phyloP scores from a whole-genome alignment of 1,284 basidiomycete genomes.

The Leucoagaricus sp. region DNA sequence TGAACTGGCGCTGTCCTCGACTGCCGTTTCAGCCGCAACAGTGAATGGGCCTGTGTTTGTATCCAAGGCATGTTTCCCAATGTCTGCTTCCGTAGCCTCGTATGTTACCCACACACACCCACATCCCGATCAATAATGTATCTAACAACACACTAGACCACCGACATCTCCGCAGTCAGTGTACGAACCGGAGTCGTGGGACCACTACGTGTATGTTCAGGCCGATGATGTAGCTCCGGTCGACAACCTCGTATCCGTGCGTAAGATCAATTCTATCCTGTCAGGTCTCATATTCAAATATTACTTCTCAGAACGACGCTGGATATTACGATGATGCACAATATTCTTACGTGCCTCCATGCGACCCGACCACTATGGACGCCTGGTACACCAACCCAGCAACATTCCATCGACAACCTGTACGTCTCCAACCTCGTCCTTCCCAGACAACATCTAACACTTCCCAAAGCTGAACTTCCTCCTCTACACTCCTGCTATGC shows the following conservation, averaged over 20 bases:
- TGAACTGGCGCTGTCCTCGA: slow-evolving; percentile 31
- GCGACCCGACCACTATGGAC: slow-evolving; percentile 39
- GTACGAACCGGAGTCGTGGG: slow-evolving; percentile 12
- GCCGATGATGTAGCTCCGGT: slow-evolving; percentile 14
- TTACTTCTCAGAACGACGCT: slow-evolving; percentile 35
- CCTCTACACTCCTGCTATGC: slow-evolving; percentile 74
- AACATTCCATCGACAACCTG: slow-evolving; percentile 67
- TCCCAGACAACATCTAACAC: background rate
- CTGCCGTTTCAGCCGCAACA: slow-evolving; percentile 40
- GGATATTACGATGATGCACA: slow-evolving; percentile 38
- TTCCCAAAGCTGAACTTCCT: slow-evolving; percentile 81
- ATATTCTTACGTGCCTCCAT: slow-evolving; percentile 31
- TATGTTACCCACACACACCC: background rate
- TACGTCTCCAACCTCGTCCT: slow-evolving; percentile 46
- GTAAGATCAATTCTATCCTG: background rate
- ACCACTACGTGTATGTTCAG: slow-evolving; percentile 12
- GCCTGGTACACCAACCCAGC: slow-evolving; percentile 49
- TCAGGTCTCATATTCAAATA: background rate
- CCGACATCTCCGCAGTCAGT: background rate
- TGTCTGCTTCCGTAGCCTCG: background rate
- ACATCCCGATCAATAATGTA: background rate
- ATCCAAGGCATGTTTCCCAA: slow-evolving; percentile 55
- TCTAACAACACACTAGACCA: too few species aligned
- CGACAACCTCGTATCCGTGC: slow-evolving; percentile 7
- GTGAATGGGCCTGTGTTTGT: slow-evolving; percentile 86